Conservation (phyloP, 2,329 filamentous ascomycete genomes). For the Venturiaceae sp. region DNA sequence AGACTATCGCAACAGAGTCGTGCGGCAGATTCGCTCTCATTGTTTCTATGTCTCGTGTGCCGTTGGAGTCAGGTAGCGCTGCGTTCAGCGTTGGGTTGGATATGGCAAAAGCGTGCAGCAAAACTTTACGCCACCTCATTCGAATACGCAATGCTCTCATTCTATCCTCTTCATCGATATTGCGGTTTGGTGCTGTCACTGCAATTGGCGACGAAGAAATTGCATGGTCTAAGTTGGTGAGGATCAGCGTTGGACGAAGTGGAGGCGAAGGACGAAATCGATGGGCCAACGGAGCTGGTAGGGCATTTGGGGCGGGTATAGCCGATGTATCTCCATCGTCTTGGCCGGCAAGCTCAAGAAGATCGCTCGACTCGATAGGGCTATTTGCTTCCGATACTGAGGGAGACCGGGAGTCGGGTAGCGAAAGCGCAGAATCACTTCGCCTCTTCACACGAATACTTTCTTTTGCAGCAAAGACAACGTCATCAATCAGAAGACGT, state of each 20-base stretch:
- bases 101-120: slow-evolving; percentile 7
- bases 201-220: neutral
- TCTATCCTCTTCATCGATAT: neutral
- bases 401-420: neutral
- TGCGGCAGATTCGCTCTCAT: slow-evolving; percentile 7
- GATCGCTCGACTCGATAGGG: neutral
- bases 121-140: slow-evolving; percentile 4
- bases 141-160: neutral
- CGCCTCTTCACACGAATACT: neutral
- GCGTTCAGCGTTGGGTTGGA: slow-evolving; percentile 9
- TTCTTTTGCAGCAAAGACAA: neutral
- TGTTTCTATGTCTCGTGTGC: slow-evolving; percentile 1
- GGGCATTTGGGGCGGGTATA: neutral
- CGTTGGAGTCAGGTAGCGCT: neutral
- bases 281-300: neutral
- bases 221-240: neutral
- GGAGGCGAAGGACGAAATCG: neutral
- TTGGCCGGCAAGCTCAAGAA: neutral
- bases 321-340: neutral
- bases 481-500: neutral
- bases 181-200: neutral
- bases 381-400: neutral
- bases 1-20: slow-evolving; percentile 9
- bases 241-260: neutral
- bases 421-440: neutral